Evolutionary conservation across 2,329 filamentous ascomycete species (phyloP), one percentile per base, ranked within the genome.

Genomic region (Arachnopeziza araneosa): DNA sequence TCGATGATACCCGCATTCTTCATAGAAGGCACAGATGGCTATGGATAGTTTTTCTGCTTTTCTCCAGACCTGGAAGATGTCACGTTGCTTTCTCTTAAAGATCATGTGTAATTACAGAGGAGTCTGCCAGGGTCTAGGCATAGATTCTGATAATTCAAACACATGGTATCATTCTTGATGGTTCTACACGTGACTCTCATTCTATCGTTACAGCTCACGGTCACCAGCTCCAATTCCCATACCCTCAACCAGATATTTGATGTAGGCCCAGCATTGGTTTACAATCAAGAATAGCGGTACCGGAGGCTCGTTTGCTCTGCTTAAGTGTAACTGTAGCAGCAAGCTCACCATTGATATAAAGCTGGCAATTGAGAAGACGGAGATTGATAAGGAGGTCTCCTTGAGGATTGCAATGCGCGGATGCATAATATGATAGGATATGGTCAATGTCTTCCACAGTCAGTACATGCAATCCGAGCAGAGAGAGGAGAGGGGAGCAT

Each of bases 321-420:
- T 56, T n/a, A 72, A 54, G 58, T 91, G 86, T 58, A 89, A 79
- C 70, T 91, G 86, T 10, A 84, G 75, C 22, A 92, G 78, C 55
- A 92, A 75, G 12, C 83, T 82, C 57, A 85, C 81, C 85, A 92
- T 89, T 75, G 84, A 90, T 68, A 90, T 81, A 75, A 90, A 91
- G 75, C 86, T 89, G 48, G 88, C 86, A 63, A 89, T 84, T 56
- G 87, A 90, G 71, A 92, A 90, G 64, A 91, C 86, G 66, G 86
- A 85, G 64, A 92, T 82, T n/a, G 88, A 90, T 10, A 88, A 88
- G 53, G 86, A 85, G 0, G 89, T 92, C 76, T 91, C 89, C 70
- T 89, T 90, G 69, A 87, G 85, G 68, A 92, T 92, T 69, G 86
- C 90, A 71, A 91, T 88, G 70, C 89, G 89, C 67, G 88, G 86